These are phyloP conservation scores for Metschnikowia lachancei DNA, from an alignment of 805 yeast genomes.

Conservation along the genomic window DNA sequence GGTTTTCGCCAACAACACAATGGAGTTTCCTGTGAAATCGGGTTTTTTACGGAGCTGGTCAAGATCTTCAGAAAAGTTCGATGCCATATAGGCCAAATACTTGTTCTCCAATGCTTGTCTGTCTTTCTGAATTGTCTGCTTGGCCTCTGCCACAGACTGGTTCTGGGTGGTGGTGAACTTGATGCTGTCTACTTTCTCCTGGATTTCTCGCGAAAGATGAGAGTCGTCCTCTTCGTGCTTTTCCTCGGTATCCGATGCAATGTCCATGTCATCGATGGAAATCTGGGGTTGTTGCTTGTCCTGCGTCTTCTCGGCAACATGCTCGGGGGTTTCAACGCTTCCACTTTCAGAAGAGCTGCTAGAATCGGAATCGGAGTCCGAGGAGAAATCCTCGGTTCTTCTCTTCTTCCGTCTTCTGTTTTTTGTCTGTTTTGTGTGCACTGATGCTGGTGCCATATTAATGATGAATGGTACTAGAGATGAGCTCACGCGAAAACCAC, in stretches of 20 bases:
- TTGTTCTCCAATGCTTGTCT: conserved; percentile 44
- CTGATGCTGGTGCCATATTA: conserved; percentile 11
- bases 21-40: conserved; percentile 57
- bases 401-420: conserved; percentile 68
- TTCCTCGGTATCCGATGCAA: conserved; percentile 26
- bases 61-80: conserved; percentile 58
- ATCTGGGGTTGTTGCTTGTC: conserved; percentile 14
- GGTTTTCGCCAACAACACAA: conserved; percentile 54
- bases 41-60: conserved; percentile 59
- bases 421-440: conserved; percentile 11
- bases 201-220: conserved; percentile 19
- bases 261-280: conserved; percentile 32
- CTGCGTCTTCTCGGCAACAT: conserved; percentile 4
- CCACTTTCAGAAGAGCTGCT: conserved; percentile 22
- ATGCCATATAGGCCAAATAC: conserved; percentile 55
- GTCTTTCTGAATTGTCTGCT: conserved; percentile 27
- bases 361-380: conserved; percentile 48
- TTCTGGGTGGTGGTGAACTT: conserved; percentile 27
- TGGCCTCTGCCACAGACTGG: conserved; percentile 21
- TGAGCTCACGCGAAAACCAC: conserved; percentile 1
- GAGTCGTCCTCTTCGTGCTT: conserved; percentile 11
- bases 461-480: neutral
- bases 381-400: conserved; percentile 75
- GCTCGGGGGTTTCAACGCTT: neutral
- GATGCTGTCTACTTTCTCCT: conserved; percentile 22